Conservation (phyloP, 208 protist genomes). For the Leishmania tropica region DNA sequence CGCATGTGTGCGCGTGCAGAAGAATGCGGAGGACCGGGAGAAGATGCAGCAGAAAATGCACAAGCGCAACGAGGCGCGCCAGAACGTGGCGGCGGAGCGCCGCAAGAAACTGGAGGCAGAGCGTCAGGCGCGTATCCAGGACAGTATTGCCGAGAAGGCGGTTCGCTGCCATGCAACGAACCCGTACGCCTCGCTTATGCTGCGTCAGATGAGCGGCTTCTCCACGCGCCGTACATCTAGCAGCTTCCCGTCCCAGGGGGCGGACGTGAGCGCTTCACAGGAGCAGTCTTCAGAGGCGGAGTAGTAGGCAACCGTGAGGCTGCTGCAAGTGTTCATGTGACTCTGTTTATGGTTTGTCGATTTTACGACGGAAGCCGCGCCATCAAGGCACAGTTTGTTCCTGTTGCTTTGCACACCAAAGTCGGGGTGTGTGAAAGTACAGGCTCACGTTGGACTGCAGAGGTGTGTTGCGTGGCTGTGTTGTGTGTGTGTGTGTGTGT, state of each 20-base stretch:
- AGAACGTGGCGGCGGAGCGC: slow-evolving; percentile 27
- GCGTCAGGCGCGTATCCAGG: slow-evolving; percentile 26
- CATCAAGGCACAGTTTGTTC: neutral
- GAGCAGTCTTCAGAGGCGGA: neutral
- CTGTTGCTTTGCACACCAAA: neutral
- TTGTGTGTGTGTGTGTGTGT: neutral
- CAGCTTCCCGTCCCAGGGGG: neutral
- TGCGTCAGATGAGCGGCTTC: slow-evolving; percentile 19
- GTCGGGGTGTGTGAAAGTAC: neutral
- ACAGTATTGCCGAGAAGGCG: slow-evolving; percentile 36
- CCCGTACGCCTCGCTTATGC: slow-evolving; percentile 31
- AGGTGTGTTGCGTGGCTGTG: neutral
- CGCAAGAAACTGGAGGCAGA: slow-evolving; percentile 31
- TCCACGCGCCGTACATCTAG: slow-evolving; percentile 1
- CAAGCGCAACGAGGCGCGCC: slow-evolving; percentile 33
- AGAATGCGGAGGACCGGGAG: slow-evolving; percentile 36
- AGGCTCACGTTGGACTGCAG: neutral
- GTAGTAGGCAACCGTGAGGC: neutral
- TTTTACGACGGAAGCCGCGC: neutral
- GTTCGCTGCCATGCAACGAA: slow-evolving; percentile 15
- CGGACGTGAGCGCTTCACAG: neutral
- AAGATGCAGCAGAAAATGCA: slow-evolving; percentile 32
- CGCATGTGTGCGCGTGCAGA: slow-evolving; percentile 19
- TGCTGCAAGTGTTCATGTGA: neutral
- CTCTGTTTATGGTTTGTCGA: neutral